Base-by-base conservation (phyloP, 352 stramenopile genomes). In the Blastocystis sp. region DNA sequence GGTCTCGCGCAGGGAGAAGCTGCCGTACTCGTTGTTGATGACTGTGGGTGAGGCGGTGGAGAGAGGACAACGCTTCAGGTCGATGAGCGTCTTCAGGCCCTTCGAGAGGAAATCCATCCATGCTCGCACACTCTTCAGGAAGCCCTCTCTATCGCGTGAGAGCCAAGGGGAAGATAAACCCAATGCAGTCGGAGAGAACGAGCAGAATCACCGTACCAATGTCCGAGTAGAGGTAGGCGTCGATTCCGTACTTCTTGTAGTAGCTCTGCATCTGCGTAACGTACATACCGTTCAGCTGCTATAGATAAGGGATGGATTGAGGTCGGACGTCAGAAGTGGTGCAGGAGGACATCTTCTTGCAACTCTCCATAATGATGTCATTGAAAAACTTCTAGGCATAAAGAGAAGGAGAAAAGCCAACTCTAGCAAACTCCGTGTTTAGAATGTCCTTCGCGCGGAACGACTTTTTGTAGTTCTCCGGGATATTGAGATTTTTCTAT, bases 31-130 rank as follows among this genome's bases (percentile, higher is more conserved):
- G 40, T 84, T 84, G n/a, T 84, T 54, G 40, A 59, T 84, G 24
- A 84, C 74, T 84, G 69, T 21, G 19, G 17, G 4, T n/a, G 0
- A 84, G 48, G 48, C n/a, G 28, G 38, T 24, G 69, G 40, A 1
- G 28, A 54, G 42, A 38, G 42, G 17, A n/a, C 52, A 84, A 84
- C 74, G 45, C 4, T 84, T 84, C 74, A 84, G 48, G 60, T 84
- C 74, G 24, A 84, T 14, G 9, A 84, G 34, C 40, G 60, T 69
- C 48, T 84, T 62, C 59, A 84, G 17, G 66, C 45, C 60, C 57
- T 84, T 84, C 0, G 74, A 84, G n/a, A 84, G 60, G 38, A 54
- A 48, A 69, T 84, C 57, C 38, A 84, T 59, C 74, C 74, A 84
- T 11, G 74, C 57, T 19, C 45, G 45, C n/a, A 54, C 65, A 40